Evolutionary conservation across 768 basidiomycete genomes (phyloP), one percentile per base, ranked within the genome.

Genomic region (Lactarius indigo): DNA sequence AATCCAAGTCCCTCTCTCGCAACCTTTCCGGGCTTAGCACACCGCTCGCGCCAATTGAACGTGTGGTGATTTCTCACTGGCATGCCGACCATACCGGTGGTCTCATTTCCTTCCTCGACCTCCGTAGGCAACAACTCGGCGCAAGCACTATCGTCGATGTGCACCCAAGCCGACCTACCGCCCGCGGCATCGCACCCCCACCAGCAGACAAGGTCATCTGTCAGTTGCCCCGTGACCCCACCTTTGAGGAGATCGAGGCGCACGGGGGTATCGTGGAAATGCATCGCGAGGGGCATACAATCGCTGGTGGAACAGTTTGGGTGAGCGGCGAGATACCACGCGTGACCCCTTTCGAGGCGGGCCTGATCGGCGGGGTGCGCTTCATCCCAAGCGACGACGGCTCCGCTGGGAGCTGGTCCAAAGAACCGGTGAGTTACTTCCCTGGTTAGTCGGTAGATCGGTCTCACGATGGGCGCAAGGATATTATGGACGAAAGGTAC

Each of bases 401-500:
- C 83, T 89, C 89, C 75, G 80, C 39, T 75, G 78, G 26, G 88
- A 90, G 72, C 81, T 83, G 75, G 88, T 67, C 15, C 12, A 33
- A 61, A 35, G 59, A 62, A 41, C 33, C 15, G 47, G 63, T 64
- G 44, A 26, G 59, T 58, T 44, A 17, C n/a, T 10, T 10, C 15
- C 31, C 54, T 35, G 2, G 30, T 31, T 15, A 42, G 54, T 30
- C 39, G 18, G 1, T 17, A n/a, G 47, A n/a, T 30, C 33, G 28
- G 23, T 23, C 42, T 62, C 30, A 67, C 28, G 41, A 39, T 23
- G 31, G 33, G 10, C 23, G 33, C 5, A 64, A 93, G 90, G 81
- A 88, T 58, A 85, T 94, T 69, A 86, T 88, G 86, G 92, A 94
- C 70, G 93, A 94, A 73, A 81, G 93, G 28, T 94, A 93, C 73